Conservation (phyloP, 2,329 filamentous ascomycete species). For the Teratosphaeriaceae sp. region DNA sequence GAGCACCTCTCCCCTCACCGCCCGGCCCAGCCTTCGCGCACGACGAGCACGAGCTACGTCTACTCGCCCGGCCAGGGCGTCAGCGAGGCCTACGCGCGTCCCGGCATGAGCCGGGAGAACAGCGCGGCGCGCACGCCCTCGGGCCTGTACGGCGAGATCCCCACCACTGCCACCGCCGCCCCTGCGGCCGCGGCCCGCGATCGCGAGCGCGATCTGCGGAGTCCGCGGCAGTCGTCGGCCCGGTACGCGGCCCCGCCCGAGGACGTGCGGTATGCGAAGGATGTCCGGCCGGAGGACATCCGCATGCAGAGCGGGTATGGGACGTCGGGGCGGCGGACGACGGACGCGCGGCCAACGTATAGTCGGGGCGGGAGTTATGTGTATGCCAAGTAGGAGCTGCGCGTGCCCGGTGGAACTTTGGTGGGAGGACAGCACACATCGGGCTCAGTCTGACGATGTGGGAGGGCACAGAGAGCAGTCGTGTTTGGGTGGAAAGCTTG, state of each 20-base stretch:
- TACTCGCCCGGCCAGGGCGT: constrained; percentile 19
- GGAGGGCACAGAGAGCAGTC: too few species aligned
- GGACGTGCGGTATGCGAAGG: constrained; percentile 24
- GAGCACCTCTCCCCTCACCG: constrained; percentile 4
- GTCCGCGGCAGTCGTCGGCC: constrained; percentile 3
- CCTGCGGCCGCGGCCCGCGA: constrained; percentile 18
- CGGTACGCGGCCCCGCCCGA: constrained; percentile 26
- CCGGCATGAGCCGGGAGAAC: constrained; percentile 11
- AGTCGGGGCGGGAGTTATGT: constrained; percentile 2
- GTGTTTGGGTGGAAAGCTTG: not conserved
- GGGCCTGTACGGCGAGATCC: constrained; percentile 20
- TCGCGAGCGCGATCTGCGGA: not conserved
- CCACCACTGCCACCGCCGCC: constrained; percentile 6
- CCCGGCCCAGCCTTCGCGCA: constrained; percentile 13
- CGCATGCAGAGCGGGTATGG: constrained; percentile 22
- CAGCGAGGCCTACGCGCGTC: constrained; percentile 14
- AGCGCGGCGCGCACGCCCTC: constrained; percentile 4
- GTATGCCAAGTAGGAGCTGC: not conserved
- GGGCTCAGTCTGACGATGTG: not conserved
- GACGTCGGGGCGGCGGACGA: constrained; percentile 7
- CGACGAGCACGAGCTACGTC: constrained; percentile 23
- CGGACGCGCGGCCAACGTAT: constrained; percentile 12
- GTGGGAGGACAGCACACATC: not conserved
- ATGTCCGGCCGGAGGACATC: constrained; percentile 32
- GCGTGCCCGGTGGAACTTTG: too few species aligned